Percentiles rank a stretch among this genome's conserved stretches.
phyloP scores from a whole-genome alignment of 345 rosid species.

The Salix koriyanagi region DNA sequence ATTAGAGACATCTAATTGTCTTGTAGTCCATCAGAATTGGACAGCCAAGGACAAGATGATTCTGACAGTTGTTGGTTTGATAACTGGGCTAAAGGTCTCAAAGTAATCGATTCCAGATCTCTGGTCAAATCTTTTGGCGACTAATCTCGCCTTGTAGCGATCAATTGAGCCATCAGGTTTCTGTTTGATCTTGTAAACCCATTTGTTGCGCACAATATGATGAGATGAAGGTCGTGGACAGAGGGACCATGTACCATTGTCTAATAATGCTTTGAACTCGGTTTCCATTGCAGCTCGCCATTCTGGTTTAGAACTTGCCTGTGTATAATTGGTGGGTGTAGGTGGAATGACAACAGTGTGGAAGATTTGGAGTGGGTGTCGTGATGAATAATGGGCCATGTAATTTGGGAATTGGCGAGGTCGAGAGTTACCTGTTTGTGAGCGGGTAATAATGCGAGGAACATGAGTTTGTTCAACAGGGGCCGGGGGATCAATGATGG shows the following conservation, averaged over 20 bases:
- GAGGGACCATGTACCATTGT: accelerated
- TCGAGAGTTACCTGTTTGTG: neutral
- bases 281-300: neutral
- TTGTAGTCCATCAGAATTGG: too few relatives aligned
- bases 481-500: accelerated
- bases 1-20: neutral
- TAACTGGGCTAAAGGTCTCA: neutral
- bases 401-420: neutral
- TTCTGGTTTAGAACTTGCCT: neutral
- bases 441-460: neutral
- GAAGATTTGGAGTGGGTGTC: neutral
- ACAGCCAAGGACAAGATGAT: neutral
- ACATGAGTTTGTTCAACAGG: neutral
- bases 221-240: too few relatives aligned
- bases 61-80: accelerated
- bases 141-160: neutral
- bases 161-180: neutral
- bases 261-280: neutral
- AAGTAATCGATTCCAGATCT: neutral
- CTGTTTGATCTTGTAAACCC: neutral
- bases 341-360: accelerated
- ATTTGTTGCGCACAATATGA: too few relatives aligned
- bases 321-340: too few relatives aligned
- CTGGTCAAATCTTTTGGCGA: neutral
- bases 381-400: neutral